Percentiles rank a stretch among this genome's conserved stretches.
Conservation (phyloP, 2,329 filamentous ascomycete species). For the Diplodia sapinea region DNA sequence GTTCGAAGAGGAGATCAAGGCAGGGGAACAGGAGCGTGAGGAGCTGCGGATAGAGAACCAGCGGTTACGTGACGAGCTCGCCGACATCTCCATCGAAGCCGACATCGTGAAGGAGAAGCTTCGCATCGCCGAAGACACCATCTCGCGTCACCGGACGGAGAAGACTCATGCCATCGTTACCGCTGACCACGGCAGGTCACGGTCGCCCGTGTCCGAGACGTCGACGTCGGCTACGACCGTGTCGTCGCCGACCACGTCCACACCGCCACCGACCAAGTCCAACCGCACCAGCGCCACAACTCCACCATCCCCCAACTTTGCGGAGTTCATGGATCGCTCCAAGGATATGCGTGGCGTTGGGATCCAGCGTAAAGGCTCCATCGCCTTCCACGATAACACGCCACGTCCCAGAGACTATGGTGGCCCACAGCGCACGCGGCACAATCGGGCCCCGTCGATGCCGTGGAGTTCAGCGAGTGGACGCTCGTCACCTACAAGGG, state of each 20-base stretch:
- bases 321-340: slow-evolving; percentile 73
- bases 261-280: slow-evolving; percentile 76
- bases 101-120: slow-evolving; percentile 95
- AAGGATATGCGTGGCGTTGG: slow-evolving; percentile 49
- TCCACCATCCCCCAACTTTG: slow-evolving; percentile 92
- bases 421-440: slow-evolving; percentile 52
- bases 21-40: slow-evolving; percentile 91
- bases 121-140: slow-evolving; percentile 67
- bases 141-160: slow-evolving; percentile 57
- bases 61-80: slow-evolving; percentile 85
- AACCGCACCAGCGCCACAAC: slow-evolving; percentile 61
- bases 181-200: slow-evolving; percentile 58
- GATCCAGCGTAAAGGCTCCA: slow-evolving; percentile 50
- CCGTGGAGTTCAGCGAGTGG: slow-evolving; percentile 53
- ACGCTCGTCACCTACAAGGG: slow-evolving; percentile 51
- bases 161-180: slow-evolving; percentile 58
- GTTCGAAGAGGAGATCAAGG: slow-evolving; percentile 92
- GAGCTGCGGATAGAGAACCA: slow-evolving; percentile 87
- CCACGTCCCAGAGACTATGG: slow-evolving; percentile 60
- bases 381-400: slow-evolving; percentile 54
- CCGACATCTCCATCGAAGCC: slow-evolving; percentile 91
- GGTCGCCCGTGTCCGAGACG: slow-evolving; percentile 74
- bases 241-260: slow-evolving; percentile 73
- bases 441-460: slow-evolving; percentile 65
- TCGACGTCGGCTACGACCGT: slow-evolving; percentile 82